Percentiles rank a stretch among this genome's conserved stretches.
Evolutionary conservation across 2,329 filamentous ascomycete species (phyloP).

Genomic region (Setomelanomma holmii): DNA sequence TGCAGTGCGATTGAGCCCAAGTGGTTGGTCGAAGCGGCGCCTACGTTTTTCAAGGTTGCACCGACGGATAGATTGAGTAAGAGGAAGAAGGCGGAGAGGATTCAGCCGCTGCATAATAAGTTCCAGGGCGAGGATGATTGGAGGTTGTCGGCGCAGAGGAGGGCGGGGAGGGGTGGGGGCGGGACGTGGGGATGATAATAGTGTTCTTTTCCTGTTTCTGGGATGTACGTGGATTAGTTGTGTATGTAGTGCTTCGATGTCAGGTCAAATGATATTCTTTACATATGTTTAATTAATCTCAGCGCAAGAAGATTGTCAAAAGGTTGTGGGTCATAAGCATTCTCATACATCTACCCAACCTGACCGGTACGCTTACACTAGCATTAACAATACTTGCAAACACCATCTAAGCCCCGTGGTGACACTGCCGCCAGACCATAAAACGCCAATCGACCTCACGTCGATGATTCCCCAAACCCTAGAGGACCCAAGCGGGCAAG

Average conservation of each 20-base stretch:
- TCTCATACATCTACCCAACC: conserved; percentile 7
- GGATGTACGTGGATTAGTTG: too few species aligned
- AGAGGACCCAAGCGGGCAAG: conserved; percentile 4
- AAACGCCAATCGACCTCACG: background rate
- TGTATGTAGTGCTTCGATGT: too few species aligned
- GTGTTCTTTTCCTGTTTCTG: too few species aligned
- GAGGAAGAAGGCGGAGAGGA: conserved; percentile 90
- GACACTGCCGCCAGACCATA: background rate
- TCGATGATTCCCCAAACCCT: conserved; percentile 1
- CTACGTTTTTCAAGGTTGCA: conserved; percentile 98
- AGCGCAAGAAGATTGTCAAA: background rate
- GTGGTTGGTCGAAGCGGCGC: conserved; percentile 92
- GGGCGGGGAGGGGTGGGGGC: conserved; percentile 83
- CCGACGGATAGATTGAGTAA: conserved; percentile 86
- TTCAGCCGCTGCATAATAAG: conserved; percentile 93
- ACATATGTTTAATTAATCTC: too few species aligned
- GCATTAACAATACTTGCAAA: conserved; percentile 8
- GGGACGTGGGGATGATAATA: conserved; percentile 98
- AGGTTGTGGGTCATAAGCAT: background rate
- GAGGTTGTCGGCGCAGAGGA: conserved; percentile 86
- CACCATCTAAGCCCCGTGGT: background rate
- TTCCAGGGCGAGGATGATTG: conserved; percentile 94
- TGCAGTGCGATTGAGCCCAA: conserved; percentile 94
- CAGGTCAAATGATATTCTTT: background rate
- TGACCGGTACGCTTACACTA: conserved; percentile 8